Evolutionary conservation across 2,329 filamentous ascomycete species (phyloP), one percentile per base, ranked within the genome.

Genomic region (Raffaelea deltoideospora): DNA sequence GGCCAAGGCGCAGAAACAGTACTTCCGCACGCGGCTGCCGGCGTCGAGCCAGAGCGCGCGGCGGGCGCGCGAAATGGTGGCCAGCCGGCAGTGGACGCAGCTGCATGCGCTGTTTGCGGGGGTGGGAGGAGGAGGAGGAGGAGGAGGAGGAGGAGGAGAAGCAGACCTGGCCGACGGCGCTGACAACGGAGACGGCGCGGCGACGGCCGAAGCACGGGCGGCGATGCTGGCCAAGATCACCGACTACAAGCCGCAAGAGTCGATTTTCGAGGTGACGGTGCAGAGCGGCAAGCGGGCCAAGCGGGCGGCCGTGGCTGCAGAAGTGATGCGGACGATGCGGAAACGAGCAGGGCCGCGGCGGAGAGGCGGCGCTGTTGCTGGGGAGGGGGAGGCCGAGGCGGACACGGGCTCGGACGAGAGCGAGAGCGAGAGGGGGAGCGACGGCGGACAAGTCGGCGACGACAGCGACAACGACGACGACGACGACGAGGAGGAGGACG

Each of bases 11-110:
- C 88, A 98, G 58, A 92, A 83, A 56, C 75, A 95, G 13, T 98
- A 98, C 52, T 67, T 87, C 48, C 81, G 78, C 48, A 95, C 90
- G 1, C 75, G 88, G 27, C 90, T 93, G 50, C 79, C 87, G 7
- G 90, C 92, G 5, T 93, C 88, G 2, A 74, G 69, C 31, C 84
- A 95, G 57, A 95, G 87, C 53, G 88, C 86, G 8, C 92, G 88
- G 56, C 71, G 90, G 27, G 73, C 86, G 3, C 86, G 88, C 49
- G 76, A 85, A 44, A 58, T 95, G 14, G 74, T 86, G 3, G 61
- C 71, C 4, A 76, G 76, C 1, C 70, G 76, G 37, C 71, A 65
- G 15, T 88, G 85, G 72, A 71, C 67, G 38, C 74, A 83, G 43
- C 65, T 88, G 11, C 85, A 95, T 53, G 69, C 79, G 6, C 63